A percentile compares a stretch with the other conserved stretches of the same genome.
phyloP scores from a whole-genome alignment of 1,284 basidiomycete species.

The Leucocoprinus gongylophorus region DNA sequence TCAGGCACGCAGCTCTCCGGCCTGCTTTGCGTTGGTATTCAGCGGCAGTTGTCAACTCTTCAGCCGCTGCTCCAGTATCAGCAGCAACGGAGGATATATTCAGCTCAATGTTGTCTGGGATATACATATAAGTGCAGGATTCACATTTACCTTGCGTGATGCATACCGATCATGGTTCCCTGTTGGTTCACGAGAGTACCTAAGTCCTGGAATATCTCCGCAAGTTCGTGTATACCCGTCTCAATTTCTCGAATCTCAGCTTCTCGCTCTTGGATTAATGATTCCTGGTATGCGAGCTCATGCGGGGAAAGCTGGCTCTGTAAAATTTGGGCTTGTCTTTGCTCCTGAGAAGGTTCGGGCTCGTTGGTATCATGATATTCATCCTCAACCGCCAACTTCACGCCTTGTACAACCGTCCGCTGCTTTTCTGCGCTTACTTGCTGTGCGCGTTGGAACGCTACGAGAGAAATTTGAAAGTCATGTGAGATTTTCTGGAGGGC shows the following conservation, averaged over 20 bases:
- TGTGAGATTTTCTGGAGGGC: conserved; percentile 86
- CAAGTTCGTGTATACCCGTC: conserved; percentile 92
- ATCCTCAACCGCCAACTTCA: conserved; percentile 71
- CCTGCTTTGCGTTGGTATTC: conserved; percentile 96
- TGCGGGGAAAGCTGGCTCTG: conserved; percentile 76
- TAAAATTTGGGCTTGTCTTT: conserved; percentile 65
- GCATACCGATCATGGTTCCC: conserved; percentile 87
- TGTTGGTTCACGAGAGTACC: conserved; percentile 95
- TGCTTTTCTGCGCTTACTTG: conserved; percentile 85
- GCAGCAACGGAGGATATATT: conserved; percentile 86
- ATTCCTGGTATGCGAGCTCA: conserved; percentile 95
- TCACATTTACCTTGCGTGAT: neutral
- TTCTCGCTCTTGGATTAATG: conserved; percentile 93
- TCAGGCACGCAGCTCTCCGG: conserved; percentile 80
- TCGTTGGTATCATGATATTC: conserved; percentile 38
- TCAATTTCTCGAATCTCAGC: conserved; percentile 96
- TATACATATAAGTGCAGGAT: neutral
- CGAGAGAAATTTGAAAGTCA: conserved; percentile 85
- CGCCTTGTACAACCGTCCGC: conserved; percentile 75
- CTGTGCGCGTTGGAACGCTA: conserved; percentile 89
- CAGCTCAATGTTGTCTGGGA: conserved; percentile 89
- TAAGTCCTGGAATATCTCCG: conserved; percentile 96
- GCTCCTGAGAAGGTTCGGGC: conserved; percentile 35
- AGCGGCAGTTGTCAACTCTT: conserved; percentile 85
- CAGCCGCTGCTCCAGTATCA: conserved; percentile 80